A percentile compares a stretch with the other conserved stretches of the same genome.
Conservation (phyloP, 805 yeast species). For the Isabelozyma gotoi region DNA sequence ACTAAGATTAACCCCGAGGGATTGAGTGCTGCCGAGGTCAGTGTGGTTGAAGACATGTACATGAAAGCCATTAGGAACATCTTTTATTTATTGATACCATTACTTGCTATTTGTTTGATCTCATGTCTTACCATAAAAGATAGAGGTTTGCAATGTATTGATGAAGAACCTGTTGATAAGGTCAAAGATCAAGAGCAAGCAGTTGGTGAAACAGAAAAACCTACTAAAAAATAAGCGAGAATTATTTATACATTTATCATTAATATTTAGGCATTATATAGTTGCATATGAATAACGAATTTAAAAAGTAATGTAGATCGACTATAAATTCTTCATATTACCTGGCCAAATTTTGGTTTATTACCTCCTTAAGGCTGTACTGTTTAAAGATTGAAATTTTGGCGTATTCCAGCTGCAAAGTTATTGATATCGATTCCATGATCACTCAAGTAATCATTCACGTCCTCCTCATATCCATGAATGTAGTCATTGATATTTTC, state of each 20-base stretch:
- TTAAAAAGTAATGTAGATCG: too few relatives aligned
- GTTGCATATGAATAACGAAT: too few relatives aligned
- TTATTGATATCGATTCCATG: conserved; percentile 4
- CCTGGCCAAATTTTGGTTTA: too few relatives aligned
- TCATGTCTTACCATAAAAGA: conserved; percentile 34
- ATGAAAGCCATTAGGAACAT: conserved; percentile 26
- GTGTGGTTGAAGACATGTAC: conserved; percentile 20
- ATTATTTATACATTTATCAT: not conserved
- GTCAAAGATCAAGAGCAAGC: not conserved
- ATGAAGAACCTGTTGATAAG: conserved; percentile 17
- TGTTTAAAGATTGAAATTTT: too few relatives aligned
- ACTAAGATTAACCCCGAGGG: conserved; percentile 21
- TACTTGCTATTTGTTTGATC: conserved; percentile 31
- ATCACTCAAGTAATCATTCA: conserved; percentile 1
- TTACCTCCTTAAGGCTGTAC: too few relatives aligned
- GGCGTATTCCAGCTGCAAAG: too few relatives aligned
- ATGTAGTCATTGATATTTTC: not conserved
- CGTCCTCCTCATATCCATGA: conserved; percentile 2
- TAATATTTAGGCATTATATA: too few relatives aligned
- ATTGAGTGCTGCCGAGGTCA: conserved; percentile 18
- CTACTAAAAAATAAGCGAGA: not conserved
- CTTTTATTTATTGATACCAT: conserved; percentile 34
- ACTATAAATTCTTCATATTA: too few relatives aligned
- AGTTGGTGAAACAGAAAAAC: not conserved
- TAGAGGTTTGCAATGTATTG: conserved; percentile 36